These are phyloP conservation scores for Lantana camara DNA, from an alignment of 257 asterid species.

Conservation along the genomic window DNA sequence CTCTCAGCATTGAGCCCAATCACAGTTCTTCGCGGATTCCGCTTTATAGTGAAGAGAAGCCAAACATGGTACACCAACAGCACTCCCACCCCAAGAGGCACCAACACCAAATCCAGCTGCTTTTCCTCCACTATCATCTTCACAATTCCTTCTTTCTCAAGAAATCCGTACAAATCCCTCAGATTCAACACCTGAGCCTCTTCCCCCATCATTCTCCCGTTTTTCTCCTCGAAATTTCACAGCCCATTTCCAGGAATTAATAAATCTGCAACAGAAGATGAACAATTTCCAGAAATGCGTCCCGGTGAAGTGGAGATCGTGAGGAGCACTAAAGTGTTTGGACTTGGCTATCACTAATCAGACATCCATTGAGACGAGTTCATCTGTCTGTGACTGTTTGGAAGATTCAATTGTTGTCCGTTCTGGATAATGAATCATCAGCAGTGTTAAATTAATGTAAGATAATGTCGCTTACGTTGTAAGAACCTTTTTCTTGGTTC, in stretches of 20 bases:
- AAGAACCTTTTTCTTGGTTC: too few species aligned
- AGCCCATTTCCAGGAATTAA: neutral
- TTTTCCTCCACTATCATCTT: slow-evolving; percentile 51
- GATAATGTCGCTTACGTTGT: too few species aligned
- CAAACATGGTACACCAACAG: slow-evolving; percentile 60
- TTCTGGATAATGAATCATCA: too few species aligned
- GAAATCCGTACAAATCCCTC: neutral
- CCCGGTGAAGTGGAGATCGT: slow-evolving; percentile 8
- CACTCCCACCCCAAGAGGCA: slow-evolving; percentile 65
- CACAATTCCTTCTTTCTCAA: neutral
- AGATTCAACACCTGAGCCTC: neutral
- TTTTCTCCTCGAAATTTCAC: neutral
- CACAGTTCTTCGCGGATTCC: slow-evolving; percentile 58
- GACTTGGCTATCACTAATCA: too few species aligned
- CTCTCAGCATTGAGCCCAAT: slow-evolving; percentile 73
- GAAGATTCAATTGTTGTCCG: too few species aligned
- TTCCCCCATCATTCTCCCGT: neutral
- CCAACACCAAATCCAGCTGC: slow-evolving; percentile 61
- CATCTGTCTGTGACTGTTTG: too few species aligned
- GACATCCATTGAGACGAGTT: too few species aligned
- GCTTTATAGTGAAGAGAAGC: slow-evolving; percentile 57
- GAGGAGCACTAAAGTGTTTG: neutral
- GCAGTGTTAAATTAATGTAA: too few species aligned
- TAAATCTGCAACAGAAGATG: neutral
- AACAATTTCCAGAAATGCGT: neutral